Base-by-base conservation (phyloP, 805 yeast species). In the Lipomyces chichibuensis region DNA sequence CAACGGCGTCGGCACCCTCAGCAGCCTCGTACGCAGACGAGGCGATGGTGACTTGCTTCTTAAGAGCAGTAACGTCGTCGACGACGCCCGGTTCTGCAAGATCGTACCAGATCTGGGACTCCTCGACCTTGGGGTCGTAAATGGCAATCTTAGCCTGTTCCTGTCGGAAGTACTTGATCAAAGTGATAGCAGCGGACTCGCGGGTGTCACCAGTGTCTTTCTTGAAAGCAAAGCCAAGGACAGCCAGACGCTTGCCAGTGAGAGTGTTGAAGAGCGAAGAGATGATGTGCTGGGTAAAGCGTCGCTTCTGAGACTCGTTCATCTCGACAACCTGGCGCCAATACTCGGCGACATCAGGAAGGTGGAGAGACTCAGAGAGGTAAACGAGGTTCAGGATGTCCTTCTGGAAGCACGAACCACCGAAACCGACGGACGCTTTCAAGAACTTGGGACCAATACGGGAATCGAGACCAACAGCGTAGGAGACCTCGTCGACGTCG, bases 151-250 rank as follows among this genome's bases (percentile, higher is more conserved):
- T 64, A 52, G 76, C 75, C 64, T 69, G 73, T 62, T 74, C 76
- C 65, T 74, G 71, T 23, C 71, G 65, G 67, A 74, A 73, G 65
- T 72, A 65, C 67, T 70, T 67, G 64, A 73, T 68, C 60, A 74
- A 57, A 20, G 76, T 72, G 63, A 74, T 73, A 52, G 77, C 77
- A 17, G 77, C 71, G 13, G 77, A 74, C 65, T 74, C 77, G 55
- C 77, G 72, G 29, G 77, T 74, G 54, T 74, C 77, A 11, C 77
- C 75, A 29, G 77, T 74, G 66, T 74, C 76, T 69, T 74, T 74
- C 74, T 74, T 74, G 74, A 74, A 74, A 6, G 77, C 77, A 57
- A 74, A 74, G 7, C 77, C 77, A 17, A 74, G 70, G 53, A 74
- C 71, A 7, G 77, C 76, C 11, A 74, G 61, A 55, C 72, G 69